Base-by-base conservation (phyloP, 768 basidiomycete genomes). In the Rhizopogon roseolus region DNA sequence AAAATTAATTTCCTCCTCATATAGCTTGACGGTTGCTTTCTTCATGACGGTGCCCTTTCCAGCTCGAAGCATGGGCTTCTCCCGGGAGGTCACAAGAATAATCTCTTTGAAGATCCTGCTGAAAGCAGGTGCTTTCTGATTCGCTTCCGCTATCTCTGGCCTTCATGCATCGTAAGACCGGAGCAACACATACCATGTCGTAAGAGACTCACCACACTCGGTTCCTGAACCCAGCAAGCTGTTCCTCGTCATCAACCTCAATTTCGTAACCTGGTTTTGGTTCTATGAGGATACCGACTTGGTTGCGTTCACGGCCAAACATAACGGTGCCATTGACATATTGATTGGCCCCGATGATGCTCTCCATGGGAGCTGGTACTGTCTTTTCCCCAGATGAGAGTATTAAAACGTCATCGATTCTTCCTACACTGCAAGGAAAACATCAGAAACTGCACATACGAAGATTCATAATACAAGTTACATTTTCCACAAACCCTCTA, bases 61-160 rank as follows among this genome's bases (percentile, higher is more conserved):
- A 1, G 77, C 65, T 19, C 73, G 73, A n/a, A 71, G 64, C 40
- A 81, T 64, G 1, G 77, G 79, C 52, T 77, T 77, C 0, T 64
- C 66, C 25, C 71, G 59, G 3, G 67, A 63, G 0, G 78, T 68
- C 14, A 80, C 61, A 28, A 81, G 41, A 37, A 82, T 76, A 77
- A 81, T 77, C 58, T 82, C 76, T 57, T 76, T 77, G 64, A 76
- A 78, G 11, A 79, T 68, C n/a, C 72, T 66, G 51, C 74, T 76
- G 44, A 72, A 77, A 0, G 67, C 53, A 0, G 78, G 77, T 0
- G 72, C 70, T 1, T 60, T 59, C 17, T 55, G 61, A 57, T 79
- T 80, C 3, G 76, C 77, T 29, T 76, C 69, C 19, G 76, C 76
- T 1, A 78, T 68, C 10, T 63, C 56, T 2, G 63, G 66, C 71